Evolutionary conservation across 352 stramenopile genomes (phyloP).

Genomic region (Globisporangium radiosum): DNA sequence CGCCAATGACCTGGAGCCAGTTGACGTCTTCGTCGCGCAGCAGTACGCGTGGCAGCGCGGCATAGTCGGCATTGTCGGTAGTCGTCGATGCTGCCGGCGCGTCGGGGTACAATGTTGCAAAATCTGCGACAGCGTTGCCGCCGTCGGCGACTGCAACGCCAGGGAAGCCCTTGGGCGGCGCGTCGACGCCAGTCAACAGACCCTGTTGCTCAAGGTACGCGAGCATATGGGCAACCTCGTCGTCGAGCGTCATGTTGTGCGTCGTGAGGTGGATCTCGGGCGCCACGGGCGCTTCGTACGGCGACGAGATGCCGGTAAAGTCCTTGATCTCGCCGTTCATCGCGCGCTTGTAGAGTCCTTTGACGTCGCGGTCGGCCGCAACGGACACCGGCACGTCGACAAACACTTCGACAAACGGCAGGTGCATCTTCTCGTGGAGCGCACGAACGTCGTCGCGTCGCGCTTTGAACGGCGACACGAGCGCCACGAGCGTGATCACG

Average conservation of each 20-base stretch:
- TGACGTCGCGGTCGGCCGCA: conserved; percentile 95
- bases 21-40: conserved; percentile 97
- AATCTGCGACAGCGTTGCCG: conserved; percentile 63
- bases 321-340: conserved; percentile 96
- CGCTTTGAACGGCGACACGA: conserved; percentile 94
- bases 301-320: conserved; percentile 98
- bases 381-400: conserved; percentile 96
- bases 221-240: conserved; percentile 62
- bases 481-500: conserved; percentile 96
- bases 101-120: conserved; percentile 52
- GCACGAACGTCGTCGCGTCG: conserved; percentile 93
- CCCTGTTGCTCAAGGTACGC: conserved; percentile 51
- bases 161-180: conserved; percentile 51
- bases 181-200: conserved; percentile 52
- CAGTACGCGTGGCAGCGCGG: conserved; percentile 87
- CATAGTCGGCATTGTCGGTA: conserved; percentile 19
- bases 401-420: conserved; percentile 99
- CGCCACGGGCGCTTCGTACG: conserved; percentile 93
- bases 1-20: conserved; percentile 96
- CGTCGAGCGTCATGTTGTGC: conserved; percentile 92
- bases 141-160: conserved; percentile 86
- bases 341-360: conserved; percentile 93
- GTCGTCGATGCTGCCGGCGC: conserved; percentile 12
- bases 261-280: conserved; percentile 95
- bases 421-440: conserved; percentile 87